Conservation (phyloP, 495 filamentous ascomycete genomes). For the Daldinia grandis region DNA sequence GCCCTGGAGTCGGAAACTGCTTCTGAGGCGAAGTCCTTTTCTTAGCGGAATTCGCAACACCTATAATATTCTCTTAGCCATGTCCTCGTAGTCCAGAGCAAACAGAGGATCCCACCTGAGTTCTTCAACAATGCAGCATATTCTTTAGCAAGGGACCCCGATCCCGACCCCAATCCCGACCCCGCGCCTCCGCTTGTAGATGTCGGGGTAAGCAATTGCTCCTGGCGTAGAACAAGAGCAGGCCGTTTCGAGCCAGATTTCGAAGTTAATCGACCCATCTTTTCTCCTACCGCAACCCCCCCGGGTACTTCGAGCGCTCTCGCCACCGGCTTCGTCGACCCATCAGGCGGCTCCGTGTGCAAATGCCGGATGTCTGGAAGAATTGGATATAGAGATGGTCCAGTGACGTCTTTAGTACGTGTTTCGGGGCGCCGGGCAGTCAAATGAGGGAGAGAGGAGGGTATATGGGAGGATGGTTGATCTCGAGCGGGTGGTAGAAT, state of each 20-base stretch:
- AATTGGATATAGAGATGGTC: constrained; percentile 35
- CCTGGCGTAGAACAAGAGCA: constrained; percentile 44
- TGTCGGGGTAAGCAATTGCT: constrained; percentile 48
- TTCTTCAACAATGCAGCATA: constrained; percentile 46
- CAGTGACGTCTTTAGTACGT: constrained; percentile 16
- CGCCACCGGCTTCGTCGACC: constrained; percentile 25
- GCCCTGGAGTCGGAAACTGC: constrained; percentile 38
- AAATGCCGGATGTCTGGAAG: constrained; percentile 29
- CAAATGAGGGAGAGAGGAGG: constrained; percentile 22
- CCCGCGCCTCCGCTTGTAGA: constrained; percentile 42
- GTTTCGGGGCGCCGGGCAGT: constrained; percentile 20
- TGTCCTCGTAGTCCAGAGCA: background rate
- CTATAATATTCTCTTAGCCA: constrained; percentile 20
- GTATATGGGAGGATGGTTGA: constrained; percentile 22
- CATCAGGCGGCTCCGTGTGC: constrained; percentile 33
- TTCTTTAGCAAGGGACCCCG: constrained; percentile 44
- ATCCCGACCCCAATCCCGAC: background rate
- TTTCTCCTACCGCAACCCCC: constrained; percentile 34
- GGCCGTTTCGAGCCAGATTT: constrained; percentile 40
- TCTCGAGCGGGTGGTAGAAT: constrained; percentile 43
- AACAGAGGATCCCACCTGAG: constrained; percentile 15
- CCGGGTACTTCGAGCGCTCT: constrained; percentile 25
- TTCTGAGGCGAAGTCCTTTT: constrained; percentile 34
- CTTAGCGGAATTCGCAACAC: constrained; percentile 35
- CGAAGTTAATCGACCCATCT: constrained; percentile 44